A percentile compares a stretch with the other conserved stretches of the same genome.
Conservation (phyloP, 495 filamentous ascomycete genomes). For the Aspergillus sparsus region DNA sequence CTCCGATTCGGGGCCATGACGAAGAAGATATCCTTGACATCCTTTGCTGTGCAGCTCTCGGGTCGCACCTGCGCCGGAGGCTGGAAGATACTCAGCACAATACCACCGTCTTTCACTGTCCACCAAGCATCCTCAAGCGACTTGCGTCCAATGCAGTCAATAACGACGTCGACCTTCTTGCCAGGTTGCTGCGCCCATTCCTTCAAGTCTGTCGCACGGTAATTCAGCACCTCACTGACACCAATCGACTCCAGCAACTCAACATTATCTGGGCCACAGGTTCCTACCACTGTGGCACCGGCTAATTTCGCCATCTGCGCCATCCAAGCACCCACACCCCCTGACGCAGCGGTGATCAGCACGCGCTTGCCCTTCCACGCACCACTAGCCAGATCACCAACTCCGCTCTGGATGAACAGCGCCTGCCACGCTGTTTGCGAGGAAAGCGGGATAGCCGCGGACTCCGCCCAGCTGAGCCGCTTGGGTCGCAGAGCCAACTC, state of each 20-base stretch:
- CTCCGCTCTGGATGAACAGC: conserved; percentile 47
- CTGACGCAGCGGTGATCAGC: conserved; percentile 52
- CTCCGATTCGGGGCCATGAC: conserved; percentile 44
- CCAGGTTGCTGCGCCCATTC: conserved; percentile 35
- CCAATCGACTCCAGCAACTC: conserved; percentile 47
- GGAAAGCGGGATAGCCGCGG: conserved; percentile 49
- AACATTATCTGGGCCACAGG: conserved; percentile 42
- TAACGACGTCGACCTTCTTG: conserved; percentile 48
- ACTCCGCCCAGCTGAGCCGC: conserved; percentile 44
- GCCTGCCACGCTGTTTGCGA: conserved; percentile 55
- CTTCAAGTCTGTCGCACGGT: conserved; percentile 35
- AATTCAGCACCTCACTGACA: conserved; percentile 49
- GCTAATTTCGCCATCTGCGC: conserved; percentile 54
- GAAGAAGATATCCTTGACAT: conserved; percentile 45
- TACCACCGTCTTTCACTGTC: conserved; percentile 42
- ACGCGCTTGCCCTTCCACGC: conserved; percentile 39
- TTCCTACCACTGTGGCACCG: conserved; percentile 45
- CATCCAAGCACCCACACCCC: conserved; percentile 58
- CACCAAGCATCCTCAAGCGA: conserved; percentile 50
- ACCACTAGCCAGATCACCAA: conserved; percentile 8
- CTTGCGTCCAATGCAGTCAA: conserved; percentile 53
- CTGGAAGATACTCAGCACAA: conserved; percentile 52
- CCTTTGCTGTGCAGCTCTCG: conserved; percentile 19
- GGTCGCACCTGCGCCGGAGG: conserved; percentile 49
- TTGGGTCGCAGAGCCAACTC: conserved; percentile 47